Evolutionary conservation across 371 early-diverging fungal genomes (phyloP).

Genomic region (Gilbertella persicaria): DNA sequence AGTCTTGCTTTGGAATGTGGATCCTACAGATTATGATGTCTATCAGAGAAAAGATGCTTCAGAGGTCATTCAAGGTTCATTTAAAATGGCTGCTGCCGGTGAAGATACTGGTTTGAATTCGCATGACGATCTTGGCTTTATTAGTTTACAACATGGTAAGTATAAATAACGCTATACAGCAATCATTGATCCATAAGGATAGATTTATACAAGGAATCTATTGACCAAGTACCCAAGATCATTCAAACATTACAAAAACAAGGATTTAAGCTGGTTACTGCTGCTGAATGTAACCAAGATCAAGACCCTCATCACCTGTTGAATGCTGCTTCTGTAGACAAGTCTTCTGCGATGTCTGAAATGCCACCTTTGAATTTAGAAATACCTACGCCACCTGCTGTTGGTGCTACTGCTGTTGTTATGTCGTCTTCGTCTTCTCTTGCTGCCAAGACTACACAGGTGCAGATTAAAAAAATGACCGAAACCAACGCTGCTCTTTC

Average conservation of each 20-base stretch:
- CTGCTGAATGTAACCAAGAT: slow-evolving; percentile 46
- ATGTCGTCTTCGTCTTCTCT: too few species aligned
- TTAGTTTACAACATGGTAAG: slow-evolving; percentile 46
- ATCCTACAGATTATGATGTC: slow-evolving; percentile 45
- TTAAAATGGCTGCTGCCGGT: slow-evolving; percentile 20
- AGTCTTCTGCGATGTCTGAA: too few species aligned
- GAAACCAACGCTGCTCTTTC: too few species aligned
- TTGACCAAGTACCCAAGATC: slow-evolving; percentile 44
- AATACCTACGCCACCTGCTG: not conserved
- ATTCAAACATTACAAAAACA: slow-evolving; percentile 22
- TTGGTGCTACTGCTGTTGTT: not conserved
- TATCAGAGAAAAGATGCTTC: slow-evolving; percentile 22
- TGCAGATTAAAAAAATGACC: too few species aligned
- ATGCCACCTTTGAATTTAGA: too few species aligned
- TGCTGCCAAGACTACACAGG: too few species aligned
- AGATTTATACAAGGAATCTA: slow-evolving; percentile 27
- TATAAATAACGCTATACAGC: not conserved
- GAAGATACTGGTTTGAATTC: slow-evolving; percentile 25
- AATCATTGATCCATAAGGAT: not conserved
- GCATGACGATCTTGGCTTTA: slow-evolving; percentile 37
- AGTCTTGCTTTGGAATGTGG: slow-evolving; percentile 54
- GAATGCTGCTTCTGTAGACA: not conserved
- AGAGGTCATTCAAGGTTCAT: slow-evolving; percentile 22
- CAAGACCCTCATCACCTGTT: slow-evolving; percentile 25
- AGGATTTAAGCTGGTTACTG: slow-evolving; percentile 36